A percentile compares a stretch with the other conserved stretches of the same genome.
Conservation (phyloP, 1,284 basidiomycete species). For the Microbotryum intermedium region DNA sequence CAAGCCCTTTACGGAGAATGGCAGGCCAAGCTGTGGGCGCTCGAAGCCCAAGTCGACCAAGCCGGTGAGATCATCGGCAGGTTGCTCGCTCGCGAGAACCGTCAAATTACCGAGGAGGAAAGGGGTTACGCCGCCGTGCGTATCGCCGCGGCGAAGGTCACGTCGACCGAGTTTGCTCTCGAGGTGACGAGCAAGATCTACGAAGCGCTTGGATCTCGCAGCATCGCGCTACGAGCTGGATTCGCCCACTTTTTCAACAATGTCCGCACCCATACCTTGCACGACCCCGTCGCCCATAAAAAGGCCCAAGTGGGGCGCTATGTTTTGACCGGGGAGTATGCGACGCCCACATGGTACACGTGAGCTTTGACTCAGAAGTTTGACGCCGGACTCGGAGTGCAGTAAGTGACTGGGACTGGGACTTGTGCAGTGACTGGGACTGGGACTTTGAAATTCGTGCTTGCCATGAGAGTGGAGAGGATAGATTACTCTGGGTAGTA, state of each 20-base stretch:
- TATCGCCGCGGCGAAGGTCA: conserved; percentile 38
- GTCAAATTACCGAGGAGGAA: conserved; percentile 34
- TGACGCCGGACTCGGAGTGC: too few species aligned
- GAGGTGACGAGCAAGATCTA: conserved; percentile 37
- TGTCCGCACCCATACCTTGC: conserved; percentile 34
- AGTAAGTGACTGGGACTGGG: too few species aligned
- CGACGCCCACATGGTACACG: neutral
- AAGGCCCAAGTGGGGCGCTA: conserved; percentile 35
- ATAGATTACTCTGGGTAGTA: too few species aligned
- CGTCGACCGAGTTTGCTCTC: conserved; percentile 35
- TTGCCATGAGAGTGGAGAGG: too few species aligned
- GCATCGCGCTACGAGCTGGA: conserved; percentile 35
- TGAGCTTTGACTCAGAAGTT: too few species aligned
- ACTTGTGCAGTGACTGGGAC: too few species aligned
- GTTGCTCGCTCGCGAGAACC: conserved; percentile 26
- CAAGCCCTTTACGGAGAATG: conserved; percentile 38
- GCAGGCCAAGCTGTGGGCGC: conserved; percentile 36
- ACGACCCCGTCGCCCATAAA: conserved; percentile 39
- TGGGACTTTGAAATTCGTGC: too few species aligned
- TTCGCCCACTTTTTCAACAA: conserved; percentile 32
- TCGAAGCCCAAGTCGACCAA: conserved; percentile 35
- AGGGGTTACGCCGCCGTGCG: conserved; percentile 37
- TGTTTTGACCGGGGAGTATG: conserved; percentile 23
- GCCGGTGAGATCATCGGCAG: conserved; percentile 26
- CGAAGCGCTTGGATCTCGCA: conserved; percentile 37